Evolutionary conservation across 2,329 filamentous ascomycete species (phyloP), one percentile per base, ranked within the genome.

Genomic region (Curvularia verruculosa): DNA sequence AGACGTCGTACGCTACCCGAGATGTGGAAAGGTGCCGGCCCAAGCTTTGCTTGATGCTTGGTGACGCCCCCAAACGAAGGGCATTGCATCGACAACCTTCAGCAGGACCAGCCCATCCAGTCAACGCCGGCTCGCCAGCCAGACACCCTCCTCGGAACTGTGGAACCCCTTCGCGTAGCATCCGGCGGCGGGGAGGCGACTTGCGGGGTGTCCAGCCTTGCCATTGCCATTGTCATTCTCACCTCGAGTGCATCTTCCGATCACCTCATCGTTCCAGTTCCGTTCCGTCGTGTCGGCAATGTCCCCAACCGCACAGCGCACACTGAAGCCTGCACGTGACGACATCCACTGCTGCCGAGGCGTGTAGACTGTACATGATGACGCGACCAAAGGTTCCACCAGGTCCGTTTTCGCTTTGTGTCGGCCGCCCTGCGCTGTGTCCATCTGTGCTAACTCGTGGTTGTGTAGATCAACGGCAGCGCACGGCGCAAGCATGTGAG

Each of bases 401-500:
- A 58, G 71, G 70, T 70, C 44, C 56, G 68, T 66, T 40, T 51
- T 37, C 58, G 45, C 56, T 37, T 54, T 52, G 48, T 31, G 52
- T 50, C 46, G 55, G 39, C 37, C 44, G 47, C 52, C 28, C 19
- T 7, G 13, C 47, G 13, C 34, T 31, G n/a, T 40, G 56, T 66
- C 70, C 58, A 71, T n/a, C 34, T 31, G n/a, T 40, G 56, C 67
- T 71, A 59, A 71, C 54, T 79, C 85, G 85, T 82, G 82, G 64
- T 80, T 80, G 49, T 84, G 81, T 82, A 64, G 84, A 87, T 61
- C 84, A 87, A 73, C 82, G 86, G 62, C 83, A 86, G 75, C 83
- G 87, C 65, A 88, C 83, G 49, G 84, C 84, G 24, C 83, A 85
- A 64, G 87, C 87, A 39, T 89, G 87, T 72, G 84, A 87, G 61